Conservation (phyloP, 2,329 filamentous ascomycete genomes). For the Colletotrichum nymphaeae region DNA sequence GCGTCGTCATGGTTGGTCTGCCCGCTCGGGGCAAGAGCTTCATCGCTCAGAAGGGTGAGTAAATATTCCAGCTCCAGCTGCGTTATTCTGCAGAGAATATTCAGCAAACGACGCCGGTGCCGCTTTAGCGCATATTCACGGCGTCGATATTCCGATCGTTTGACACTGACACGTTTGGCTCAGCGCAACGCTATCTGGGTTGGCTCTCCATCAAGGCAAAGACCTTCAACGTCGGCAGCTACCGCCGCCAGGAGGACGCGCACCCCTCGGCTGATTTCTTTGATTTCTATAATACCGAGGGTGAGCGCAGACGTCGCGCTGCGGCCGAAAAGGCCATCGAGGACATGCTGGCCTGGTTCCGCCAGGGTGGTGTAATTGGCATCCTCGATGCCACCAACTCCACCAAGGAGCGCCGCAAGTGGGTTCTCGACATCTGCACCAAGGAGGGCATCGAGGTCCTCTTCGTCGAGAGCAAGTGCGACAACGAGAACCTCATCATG, state of each 20-base stretch:
- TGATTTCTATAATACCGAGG: slow-evolving; percentile 88
- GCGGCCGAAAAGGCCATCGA: slow-evolving; percentile 91
- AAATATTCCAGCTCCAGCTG: background rate
- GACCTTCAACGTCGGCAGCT: slow-evolving; percentile 97
- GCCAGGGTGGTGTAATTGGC: slow-evolving; percentile 81
- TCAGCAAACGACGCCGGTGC: background rate
- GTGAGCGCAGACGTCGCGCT: slow-evolving; percentile 86
- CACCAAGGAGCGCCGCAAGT: slow-evolving; percentile 87
- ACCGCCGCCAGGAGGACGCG: slow-evolving; percentile 89
- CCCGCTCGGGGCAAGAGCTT: slow-evolving; percentile 96
- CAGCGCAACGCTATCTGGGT: slow-evolving; percentile 91
- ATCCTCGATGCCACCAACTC: slow-evolving; percentile 98
- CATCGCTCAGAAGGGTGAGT: slow-evolving; percentile 93
- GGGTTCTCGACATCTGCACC: slow-evolving; percentile 86
- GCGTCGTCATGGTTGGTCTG: slow-evolving; percentile 98
- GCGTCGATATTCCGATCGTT: background rate
- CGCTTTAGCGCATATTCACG: background rate
- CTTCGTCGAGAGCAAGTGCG: slow-evolving; percentile 97
- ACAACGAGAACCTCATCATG: slow-evolving; percentile 97
- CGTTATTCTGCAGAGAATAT: background rate
- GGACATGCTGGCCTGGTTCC: slow-evolving; percentile 97
- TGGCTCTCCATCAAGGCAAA: slow-evolving; percentile 96
- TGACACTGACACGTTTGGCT: background rate
- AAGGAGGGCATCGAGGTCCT: slow-evolving; percentile 86
- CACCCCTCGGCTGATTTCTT: slow-evolving; percentile 96